phyloP scores from a whole-genome alignment of 768 basidiomycete species.

The Hirschioporus abietinus region DNA sequence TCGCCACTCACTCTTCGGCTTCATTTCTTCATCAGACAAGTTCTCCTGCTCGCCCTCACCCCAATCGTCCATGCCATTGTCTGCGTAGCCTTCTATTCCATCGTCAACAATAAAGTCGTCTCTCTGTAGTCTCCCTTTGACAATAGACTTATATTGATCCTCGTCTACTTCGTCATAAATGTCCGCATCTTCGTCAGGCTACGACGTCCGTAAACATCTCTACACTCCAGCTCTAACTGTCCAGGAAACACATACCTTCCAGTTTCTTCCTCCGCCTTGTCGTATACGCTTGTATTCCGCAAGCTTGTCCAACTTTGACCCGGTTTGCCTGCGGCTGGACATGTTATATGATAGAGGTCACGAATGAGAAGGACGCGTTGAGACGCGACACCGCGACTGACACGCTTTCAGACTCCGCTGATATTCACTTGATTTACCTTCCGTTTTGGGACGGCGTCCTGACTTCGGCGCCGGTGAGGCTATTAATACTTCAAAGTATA shows the following conservation, averaged over 20 bases:
- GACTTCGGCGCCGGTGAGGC: too few relatives aligned
- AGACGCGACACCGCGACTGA: not conserved
- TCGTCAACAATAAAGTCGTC: slow-evolving; percentile 98
- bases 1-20: slow-evolving; percentile 29
- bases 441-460: not conserved
- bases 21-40: slow-evolving; percentile 50
- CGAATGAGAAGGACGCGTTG: slow-evolving; percentile 2
- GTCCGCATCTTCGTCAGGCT: slow-evolving; percentile 53
- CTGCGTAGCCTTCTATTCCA: slow-evolving; percentile 84
- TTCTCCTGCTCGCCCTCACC: slow-evolving; percentile 53
- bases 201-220: slow-evolving; percentile 7
- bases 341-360: not conserved
- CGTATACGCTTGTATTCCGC: slow-evolving; percentile 56
- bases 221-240: slow-evolving; percentile 17
- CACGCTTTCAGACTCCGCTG: slow-evolving; percentile 1
- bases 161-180: slow-evolving; percentile 91
- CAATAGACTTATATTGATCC: slow-evolving; percentile 82
- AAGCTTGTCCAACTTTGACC: slow-evolving; percentile 38
- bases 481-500: too few relatives aligned
- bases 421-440: not conserved
- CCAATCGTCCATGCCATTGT: slow-evolving; percentile 98
- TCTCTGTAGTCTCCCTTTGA: slow-evolving; percentile 69
- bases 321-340: slow-evolving; percentile 16
- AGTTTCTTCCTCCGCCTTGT: slow-evolving; percentile 51
- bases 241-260: slow-evolving; percentile 41